Evolutionary conservation across 257 asterid species (phyloP), one percentile per base, ranked within the genome.

Genomic region (Linaria vulgaris): DNA sequence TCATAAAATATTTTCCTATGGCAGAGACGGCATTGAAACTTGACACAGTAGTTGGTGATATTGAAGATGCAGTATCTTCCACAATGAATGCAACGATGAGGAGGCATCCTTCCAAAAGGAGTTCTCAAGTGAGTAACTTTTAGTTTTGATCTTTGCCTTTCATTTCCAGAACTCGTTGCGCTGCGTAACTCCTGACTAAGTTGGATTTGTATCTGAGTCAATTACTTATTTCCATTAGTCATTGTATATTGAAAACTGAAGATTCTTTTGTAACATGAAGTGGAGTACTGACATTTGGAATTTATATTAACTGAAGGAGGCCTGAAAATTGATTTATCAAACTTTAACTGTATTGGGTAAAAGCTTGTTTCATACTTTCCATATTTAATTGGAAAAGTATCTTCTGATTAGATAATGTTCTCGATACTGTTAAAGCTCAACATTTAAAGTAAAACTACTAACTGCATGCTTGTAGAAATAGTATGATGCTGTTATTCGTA

Each of bases 1-100:
- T 44, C 58, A 0, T 59, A 37, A 60, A 46, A 43, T n/a, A 27
- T 53, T 59, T 72, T 48, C 49, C 70, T 56, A 68, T 61, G 76
- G 70, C 90, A 92, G 99, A 85, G 83, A 94, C 83, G 0, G 90
- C 90, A 64, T 67, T 94, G 76, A 94, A 81, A 82, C 95, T 94
- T 59, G 97, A 80, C 74, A 78, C 88, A 17, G 72, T 88, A 83
- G 88, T 94, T 66, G 97, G 97, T 69, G 99, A 87, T 72, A 69
- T 90, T 45, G 99, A 94, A 83, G 99, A 90, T 54, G 95, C 95
- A 30, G 99, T 85, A 49, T 85, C 97, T 52, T 80, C 90, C 56
- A 62, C 84, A 17, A 78, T 83, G 73, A 88, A 81, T 63, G 74
- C 85, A 70, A 83, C 86, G 12, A 66, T 82, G 73, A 80, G 86